phyloP scores from a whole-genome alignment of 2,329 filamentous ascomycete species.

The Bipolaris gigantea region DNA sequence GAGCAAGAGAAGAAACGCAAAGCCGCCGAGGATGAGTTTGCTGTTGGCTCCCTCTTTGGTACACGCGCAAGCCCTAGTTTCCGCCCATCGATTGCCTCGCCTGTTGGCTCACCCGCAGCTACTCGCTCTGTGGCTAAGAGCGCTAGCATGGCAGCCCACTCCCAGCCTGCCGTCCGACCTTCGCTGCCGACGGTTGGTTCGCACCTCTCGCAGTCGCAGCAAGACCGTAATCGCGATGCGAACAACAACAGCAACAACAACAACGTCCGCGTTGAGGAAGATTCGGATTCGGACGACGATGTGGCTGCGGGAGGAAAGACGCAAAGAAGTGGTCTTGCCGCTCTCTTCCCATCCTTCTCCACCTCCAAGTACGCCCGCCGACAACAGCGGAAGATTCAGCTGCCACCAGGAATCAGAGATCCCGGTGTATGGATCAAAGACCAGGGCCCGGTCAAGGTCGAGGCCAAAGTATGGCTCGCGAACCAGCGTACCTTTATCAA shows the following conservation, averaged over 20 bases:
- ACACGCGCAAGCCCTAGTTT: slow-evolving; percentile 48
- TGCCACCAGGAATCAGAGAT: slow-evolving; percentile 87
- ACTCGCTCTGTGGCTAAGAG: slow-evolving; percentile 29
- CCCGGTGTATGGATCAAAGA: slow-evolving; percentile 93
- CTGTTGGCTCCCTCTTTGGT: slow-evolving; percentile 84
- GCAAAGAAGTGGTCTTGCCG: slow-evolving; percentile 63
- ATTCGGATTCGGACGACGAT: slow-evolving; percentile 55
- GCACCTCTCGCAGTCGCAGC: slow-evolving; percentile 13
- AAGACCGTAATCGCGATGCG: neutral
- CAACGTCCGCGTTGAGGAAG: slow-evolving; percentile 47
- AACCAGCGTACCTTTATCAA: slow-evolving; percentile 99
- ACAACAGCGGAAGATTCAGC: slow-evolving; percentile 53
- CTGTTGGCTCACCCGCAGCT: slow-evolving; percentile 62
- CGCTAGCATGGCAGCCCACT: slow-evolving; percentile 23
- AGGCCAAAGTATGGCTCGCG: slow-evolving; percentile 97
- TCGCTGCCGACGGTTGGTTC: slow-evolving; percentile 21
- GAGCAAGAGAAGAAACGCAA: slow-evolving; percentile 83
- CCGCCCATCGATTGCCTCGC: slow-evolving; percentile 63
- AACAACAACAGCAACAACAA: slow-evolving; percentile 24
- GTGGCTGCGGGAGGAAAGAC: slow-evolving; percentile 44
- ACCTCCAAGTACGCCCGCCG: slow-evolving; percentile 66
- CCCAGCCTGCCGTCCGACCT: slow-evolving; percentile 22
- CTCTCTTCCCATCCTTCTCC: slow-evolving; percentile 80
- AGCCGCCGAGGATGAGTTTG: slow-evolving; percentile 81
- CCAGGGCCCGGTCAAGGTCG: slow-evolving; percentile 84